phyloP scores from a whole-genome alignment of 129 eudicot genomes.

The Flaveria sonorensis region DNA sequence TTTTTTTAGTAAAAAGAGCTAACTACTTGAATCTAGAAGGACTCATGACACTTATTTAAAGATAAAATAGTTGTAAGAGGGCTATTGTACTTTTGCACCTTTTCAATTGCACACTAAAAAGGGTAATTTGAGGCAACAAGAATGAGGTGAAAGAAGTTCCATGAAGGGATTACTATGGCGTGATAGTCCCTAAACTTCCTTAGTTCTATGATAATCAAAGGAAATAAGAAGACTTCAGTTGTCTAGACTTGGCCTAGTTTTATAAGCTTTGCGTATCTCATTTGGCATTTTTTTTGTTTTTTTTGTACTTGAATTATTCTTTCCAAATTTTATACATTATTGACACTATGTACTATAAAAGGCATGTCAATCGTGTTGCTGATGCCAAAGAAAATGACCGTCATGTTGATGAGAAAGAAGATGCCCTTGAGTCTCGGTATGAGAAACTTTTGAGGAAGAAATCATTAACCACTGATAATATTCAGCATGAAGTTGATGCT shows the following conservation, averaged over 20 bases:
- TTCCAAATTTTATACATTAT: not conserved
- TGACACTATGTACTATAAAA: conserved; percentile 33
- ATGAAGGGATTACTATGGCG: not conserved
- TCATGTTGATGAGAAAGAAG: conserved; percentile 82
- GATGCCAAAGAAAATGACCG: conserved; percentile 50
- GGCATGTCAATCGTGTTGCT: conserved; percentile 92
- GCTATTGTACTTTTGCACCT: not conserved
- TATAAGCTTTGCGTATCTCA: not conserved
- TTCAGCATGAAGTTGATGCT: conserved; percentile 65
- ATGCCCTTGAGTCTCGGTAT: conserved; percentile 61
- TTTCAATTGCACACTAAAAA: not conserved
- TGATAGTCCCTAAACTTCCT: not conserved
- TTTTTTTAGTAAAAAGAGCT: not conserved
- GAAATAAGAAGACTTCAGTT: not conserved
- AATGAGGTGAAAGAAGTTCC: not conserved
- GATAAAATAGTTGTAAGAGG: not conserved
- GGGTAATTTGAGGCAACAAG: not conserved
- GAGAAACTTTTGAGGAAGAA: conserved; percentile 56
- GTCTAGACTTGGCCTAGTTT: not conserved
- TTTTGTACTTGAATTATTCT: not conserved
- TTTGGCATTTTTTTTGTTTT: not conserved
- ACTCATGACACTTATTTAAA: not conserved
- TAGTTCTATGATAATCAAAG: not conserved
- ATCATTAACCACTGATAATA: conserved; percentile 45
- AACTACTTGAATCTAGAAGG: not conserved